Evolutionary conservation across 257 asterid species (phyloP).

Genomic region (Forsythia suspensa): DNA sequence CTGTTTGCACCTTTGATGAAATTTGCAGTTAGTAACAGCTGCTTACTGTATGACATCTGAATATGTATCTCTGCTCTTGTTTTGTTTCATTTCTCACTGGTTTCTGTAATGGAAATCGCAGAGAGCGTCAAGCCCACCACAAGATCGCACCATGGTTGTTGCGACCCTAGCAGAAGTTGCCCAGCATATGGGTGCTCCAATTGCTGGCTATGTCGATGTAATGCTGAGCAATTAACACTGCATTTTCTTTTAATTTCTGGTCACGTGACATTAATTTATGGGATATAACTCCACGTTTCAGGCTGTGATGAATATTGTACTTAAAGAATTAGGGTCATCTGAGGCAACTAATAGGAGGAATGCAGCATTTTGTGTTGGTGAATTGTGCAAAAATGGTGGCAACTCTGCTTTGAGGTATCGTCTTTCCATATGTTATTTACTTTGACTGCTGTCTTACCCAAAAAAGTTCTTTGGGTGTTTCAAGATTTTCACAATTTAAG

Average conservation of each 20-base stretch:
- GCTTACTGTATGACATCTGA: background rate
- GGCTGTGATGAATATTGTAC: constrained; percentile 86
- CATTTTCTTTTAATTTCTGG: background rate
- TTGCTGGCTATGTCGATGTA: constrained; percentile 87
- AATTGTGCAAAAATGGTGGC: constrained; percentile 96
- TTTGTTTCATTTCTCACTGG: constrained; percentile 11
- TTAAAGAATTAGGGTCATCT: constrained; percentile 82
- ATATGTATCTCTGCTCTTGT: background rate
- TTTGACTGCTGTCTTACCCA: background rate
- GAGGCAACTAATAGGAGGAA: constrained; percentile 89
- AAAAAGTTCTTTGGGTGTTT: background rate
- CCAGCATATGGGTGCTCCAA: constrained; percentile 96
- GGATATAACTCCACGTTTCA: constrained; percentile 38
- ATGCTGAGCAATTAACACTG: constrained; percentile 8
- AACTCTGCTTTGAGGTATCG: constrained; percentile 70
- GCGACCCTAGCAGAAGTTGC: constrained; percentile 99
- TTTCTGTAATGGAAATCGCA: constrained; percentile 34
- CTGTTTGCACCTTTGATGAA: constrained; percentile 87
- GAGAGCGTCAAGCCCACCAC: constrained; percentile 88
- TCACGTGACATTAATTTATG: constrained; percentile 19
- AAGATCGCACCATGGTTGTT: constrained; percentile 97
- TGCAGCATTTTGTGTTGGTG: constrained; percentile 98
- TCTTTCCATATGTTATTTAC: constrained; percentile 32
- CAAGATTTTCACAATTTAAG: background rate
- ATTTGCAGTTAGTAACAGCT: constrained; percentile 68